phyloP scores from a whole-genome alignment of 441 rosid genomes.

The Syzygium malaccense region DNA sequence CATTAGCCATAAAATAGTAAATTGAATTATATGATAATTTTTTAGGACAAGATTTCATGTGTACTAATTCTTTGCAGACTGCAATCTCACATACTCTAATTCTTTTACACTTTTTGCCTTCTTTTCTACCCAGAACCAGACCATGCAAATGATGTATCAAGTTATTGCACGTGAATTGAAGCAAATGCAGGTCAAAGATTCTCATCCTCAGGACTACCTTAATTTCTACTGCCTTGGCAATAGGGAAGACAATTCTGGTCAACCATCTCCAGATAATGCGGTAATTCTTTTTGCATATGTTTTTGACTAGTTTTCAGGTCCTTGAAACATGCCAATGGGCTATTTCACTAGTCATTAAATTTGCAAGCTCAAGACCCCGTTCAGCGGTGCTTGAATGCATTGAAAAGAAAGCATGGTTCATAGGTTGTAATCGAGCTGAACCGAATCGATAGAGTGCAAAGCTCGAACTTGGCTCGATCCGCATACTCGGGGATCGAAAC shows the following conservation, averaged over 20 bases:
- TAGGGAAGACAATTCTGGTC: conserved; percentile 35
- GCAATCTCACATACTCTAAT: not conserved
- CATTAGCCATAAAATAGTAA: not conserved
- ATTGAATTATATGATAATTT: not conserved
- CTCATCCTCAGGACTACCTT: conserved; percentile 80
- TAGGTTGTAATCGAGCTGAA: not conserved
- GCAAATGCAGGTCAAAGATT: conserved; percentile 32
- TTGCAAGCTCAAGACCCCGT: not conserved
- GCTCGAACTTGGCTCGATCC: not conserved
- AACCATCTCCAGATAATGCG: conserved; percentile 27
- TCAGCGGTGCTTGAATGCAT: not conserved
- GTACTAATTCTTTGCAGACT: not conserved
- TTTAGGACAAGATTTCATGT: not conserved
- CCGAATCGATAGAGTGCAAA: not conserved
- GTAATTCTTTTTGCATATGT: conserved; percentile 19
- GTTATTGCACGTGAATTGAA: conserved; percentile 49
- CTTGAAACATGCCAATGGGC: not conserved
- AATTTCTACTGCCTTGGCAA: conserved; percentile 92
- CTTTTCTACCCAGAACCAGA: conserved; percentile 64
- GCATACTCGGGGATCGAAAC: not conserved
- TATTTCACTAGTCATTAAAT: not conserved
- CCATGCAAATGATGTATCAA: conserved; percentile 85
- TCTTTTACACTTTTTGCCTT: not conserved
- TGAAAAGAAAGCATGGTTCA: not conserved
- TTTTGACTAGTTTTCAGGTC: not conserved